Conservation (phyloP, 208 protist genomes). For the Endotrypanum monterogeii region DNA sequence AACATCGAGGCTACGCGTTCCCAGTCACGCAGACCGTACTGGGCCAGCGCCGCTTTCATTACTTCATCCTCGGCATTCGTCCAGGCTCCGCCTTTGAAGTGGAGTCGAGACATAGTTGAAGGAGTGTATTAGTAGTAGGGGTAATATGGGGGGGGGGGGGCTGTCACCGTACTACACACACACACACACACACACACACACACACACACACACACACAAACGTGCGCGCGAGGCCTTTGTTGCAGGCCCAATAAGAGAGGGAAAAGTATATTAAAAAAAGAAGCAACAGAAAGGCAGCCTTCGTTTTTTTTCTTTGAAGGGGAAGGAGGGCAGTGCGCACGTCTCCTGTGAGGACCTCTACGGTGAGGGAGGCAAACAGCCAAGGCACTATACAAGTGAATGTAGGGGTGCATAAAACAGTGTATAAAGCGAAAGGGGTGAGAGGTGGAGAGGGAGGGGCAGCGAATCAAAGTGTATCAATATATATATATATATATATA, state of each 20-base stretch:
- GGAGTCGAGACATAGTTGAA: slow-evolving; percentile 82
- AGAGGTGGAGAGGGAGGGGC: background rate
- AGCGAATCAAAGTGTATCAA: background rate
- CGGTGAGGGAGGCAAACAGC: background rate
- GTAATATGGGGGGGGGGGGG: background rate
- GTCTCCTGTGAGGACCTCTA: background rate
- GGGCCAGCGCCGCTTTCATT: slow-evolving; percentile 99
- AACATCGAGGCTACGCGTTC: slow-evolving; percentile 98
- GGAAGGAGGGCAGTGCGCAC: background rate
- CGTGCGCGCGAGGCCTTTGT: too few relatives aligned
- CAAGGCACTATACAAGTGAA: background rate
- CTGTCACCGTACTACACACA: background rate
- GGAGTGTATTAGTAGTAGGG: background rate
- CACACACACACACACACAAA: background rate
- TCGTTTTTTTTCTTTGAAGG: too few relatives aligned
- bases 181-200: background rate
- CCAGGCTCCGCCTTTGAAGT: slow-evolving; percentile 98
- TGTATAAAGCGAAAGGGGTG: background rate
- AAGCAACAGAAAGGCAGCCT: too few relatives aligned
- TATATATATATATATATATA: background rate
- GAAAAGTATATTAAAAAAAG: too few relatives aligned
- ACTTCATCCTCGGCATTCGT: slow-evolving; percentile 99
- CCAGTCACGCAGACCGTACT: slow-evolving; percentile 99
- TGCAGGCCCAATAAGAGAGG: too few relatives aligned
- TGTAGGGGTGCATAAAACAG: background rate